Base-by-base conservation (phyloP, 75 land plant genomes). In the Pseudotsuga menziesii region DNA sequence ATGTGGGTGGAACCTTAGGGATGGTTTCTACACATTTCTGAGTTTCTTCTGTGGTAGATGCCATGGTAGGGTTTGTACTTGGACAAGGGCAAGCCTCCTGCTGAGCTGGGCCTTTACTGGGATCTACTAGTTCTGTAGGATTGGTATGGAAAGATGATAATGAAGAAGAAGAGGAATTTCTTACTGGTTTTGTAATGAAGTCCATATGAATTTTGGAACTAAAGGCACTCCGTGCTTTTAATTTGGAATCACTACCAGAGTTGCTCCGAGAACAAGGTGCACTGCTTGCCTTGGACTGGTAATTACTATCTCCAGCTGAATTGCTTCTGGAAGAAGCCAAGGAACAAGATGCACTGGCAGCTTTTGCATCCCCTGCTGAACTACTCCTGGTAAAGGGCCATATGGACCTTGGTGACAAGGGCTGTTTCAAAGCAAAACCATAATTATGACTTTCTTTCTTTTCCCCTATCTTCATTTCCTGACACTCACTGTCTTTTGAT, bases 311-410 rank as follows among this genome's bases (percentile, higher is more conserved):
- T 35, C 77, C 77, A 14, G 77, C 77, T 35, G 77, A 76, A 19
- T 76, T 76, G 77, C 73, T 61, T 44, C 77, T 35, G 74, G 69
- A 61, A 35, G 77, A 59, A 15, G 75, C 75, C 35, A 73, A 73
- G 29, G 75, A 73, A 56, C 57, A 61, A 22, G 66, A 20, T 32
- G 44, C 71, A 29, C 69, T 76, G 77, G 44, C 27, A 74, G 72
- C 27, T 61, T 76, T 76, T 35, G 26, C 69, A 59, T 76, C 77
- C 44, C 77, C 77, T 63, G 77, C 77, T n/a, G 77, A 76, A 63
- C 69, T 76, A 25, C 73, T 76, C 69, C 77, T 76, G n/a, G 77
- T 67, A 36, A 76, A 76, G 73, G 77, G 77, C 77, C 77, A 76
- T 20, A 76, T 35, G 73, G 77, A 76, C 39, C 77, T 76, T 35